Base-by-base conservation (phyloP, 441 rosid genomes). In the Viola pubescens region DNA sequence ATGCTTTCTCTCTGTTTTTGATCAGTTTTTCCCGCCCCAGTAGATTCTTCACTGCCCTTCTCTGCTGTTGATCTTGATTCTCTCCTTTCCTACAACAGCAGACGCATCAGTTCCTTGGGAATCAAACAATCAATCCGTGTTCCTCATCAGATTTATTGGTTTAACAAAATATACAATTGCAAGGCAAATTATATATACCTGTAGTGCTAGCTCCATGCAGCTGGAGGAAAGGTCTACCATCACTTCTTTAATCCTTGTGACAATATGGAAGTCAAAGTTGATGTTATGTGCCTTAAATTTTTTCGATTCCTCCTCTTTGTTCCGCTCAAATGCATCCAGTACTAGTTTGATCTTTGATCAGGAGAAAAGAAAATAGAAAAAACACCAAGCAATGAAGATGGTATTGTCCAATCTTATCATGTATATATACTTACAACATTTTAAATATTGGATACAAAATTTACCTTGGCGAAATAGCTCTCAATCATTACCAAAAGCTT, bases 211-310 rank as follows among this genome's bases (percentile, higher is more conserved):
- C 58, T 74, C 81, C 66, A 79, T 67, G 73, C 81, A 76, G 43
- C 52, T 61, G 34, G 79, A 76, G 55, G 83, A 79, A 67, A 76
- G 70, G 55, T 76, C 77, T 8, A 79, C 71, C 79, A 72, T 65
- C 4, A 65, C 42, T 63, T 79, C 79, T 59, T 72, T 76, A 43
- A 79, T 68, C 44, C 47, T 60, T 9, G 59, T 60, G 9, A 79
- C 43, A 6, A 72, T 62, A 13, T 53, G 34, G 64, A 74, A 69
- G 56, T 79, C 75, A 40, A 79, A 76, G 10, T 70, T 65, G 52
- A 70, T 76, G n/a, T 64, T 65, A 3, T 76, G 64, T 45, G 75
- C 67, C 59, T 69, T 43, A 56, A 69, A 69, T 26, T 38, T 48
- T 63, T 63, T 70, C 6, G 45, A 38, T 54, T 73, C 75, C 46